A percentile compares a stretch with the other conserved stretches of the same genome.
Conservation (phyloP, 768 basidiomycete species). For the Amanita pseudoporphyria region DNA sequence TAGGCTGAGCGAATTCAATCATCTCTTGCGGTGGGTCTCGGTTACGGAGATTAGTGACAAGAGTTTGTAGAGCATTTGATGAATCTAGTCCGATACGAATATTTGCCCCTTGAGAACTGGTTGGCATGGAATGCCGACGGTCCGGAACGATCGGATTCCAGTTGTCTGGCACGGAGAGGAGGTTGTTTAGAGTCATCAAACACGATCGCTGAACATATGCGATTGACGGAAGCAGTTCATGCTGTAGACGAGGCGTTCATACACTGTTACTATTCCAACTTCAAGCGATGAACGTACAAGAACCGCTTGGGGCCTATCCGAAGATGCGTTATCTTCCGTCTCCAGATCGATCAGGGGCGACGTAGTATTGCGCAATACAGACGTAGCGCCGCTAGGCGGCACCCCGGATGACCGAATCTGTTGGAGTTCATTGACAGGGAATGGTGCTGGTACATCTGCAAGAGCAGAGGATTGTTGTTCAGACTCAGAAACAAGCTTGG, state of each 20-base stretch:
- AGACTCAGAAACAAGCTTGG: conserved; percentile 17
- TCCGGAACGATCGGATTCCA: conserved; percentile 52
- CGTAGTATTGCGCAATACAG: background rate
- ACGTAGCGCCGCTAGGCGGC: background rate
- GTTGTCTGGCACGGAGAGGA: conserved; percentile 42
- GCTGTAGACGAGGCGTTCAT: conserved; percentile 23
- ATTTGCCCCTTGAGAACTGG: conserved; percentile 25
- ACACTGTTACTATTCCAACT: background rate
- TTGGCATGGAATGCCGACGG: conserved; percentile 52
- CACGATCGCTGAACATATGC: conserved; percentile 64
- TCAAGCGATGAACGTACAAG: conserved; percentile 16
- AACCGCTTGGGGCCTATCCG: conserved; percentile 7
- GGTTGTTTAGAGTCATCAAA: conserved; percentile 60
- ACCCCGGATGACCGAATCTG: conserved; percentile 1
- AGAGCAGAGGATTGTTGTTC: conserved; percentile 17
- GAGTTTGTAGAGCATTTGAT: conserved; percentile 49
- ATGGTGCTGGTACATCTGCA: conserved; percentile 29
- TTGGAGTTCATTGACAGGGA: conserved; percentile 26
- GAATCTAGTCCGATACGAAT: conserved; percentile 23
- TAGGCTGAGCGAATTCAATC: conserved; percentile 31
- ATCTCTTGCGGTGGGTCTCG: conserved; percentile 33
- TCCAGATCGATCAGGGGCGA: background rate
- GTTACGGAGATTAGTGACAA: conserved; percentile 53
- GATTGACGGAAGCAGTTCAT: conserved; percentile 65
- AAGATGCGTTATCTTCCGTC: conserved; percentile 3